Base-by-base conservation (phyloP, 2,329 filamentous ascomycete genomes). In the Diplocarpon rosae region DNA sequence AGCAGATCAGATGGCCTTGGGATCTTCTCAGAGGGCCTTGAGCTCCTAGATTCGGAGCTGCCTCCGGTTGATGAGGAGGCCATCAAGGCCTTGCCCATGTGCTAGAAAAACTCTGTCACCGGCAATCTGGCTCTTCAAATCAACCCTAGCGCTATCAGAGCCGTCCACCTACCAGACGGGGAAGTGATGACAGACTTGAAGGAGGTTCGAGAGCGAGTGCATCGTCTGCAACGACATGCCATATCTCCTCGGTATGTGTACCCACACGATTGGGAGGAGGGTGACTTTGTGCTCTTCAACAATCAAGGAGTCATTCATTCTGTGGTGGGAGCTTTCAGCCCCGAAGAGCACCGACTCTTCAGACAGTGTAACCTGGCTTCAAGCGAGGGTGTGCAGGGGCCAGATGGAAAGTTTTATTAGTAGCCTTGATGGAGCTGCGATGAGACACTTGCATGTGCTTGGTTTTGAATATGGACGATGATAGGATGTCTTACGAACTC, bases 281-380 rank as follows among this genome's bases (percentile, higher is more conserved):
- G 83, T 5, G 84, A 88, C 58, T 64, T 86, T 46, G 84, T 86
- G 0, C 66, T 89, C 20, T 89, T 89, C 63, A 81, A 89, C 62
- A 89, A 89, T 58, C 75, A 82, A 9, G 84, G 83, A 1, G 69
- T 86, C 13, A 60, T 88, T 45, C 84, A 90, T 62, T 80, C 75
- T 2, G 84, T 89, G 1, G 83, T 85, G 0, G 84, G 83, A 1
- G 79, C 80, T 1, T 88, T 89, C 62, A 71, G 72, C 7, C 73
- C 80, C 39, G 74, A 83, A n/a, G 83, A 88, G 66, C 76, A 87
- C 28, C 66, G 84, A 36, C 61, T 89, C 48, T 88, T 89, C 59
- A 67, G 83, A 50, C 84, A 89, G 67, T 89, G 84, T 64, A 88
- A 89, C 60, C 69, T 88, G 62, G 83, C 83, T n/a, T 78, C 73